Conservation (phyloP, 1,284 basidiomycete genomes). For the Irpex rosettiformis region DNA sequence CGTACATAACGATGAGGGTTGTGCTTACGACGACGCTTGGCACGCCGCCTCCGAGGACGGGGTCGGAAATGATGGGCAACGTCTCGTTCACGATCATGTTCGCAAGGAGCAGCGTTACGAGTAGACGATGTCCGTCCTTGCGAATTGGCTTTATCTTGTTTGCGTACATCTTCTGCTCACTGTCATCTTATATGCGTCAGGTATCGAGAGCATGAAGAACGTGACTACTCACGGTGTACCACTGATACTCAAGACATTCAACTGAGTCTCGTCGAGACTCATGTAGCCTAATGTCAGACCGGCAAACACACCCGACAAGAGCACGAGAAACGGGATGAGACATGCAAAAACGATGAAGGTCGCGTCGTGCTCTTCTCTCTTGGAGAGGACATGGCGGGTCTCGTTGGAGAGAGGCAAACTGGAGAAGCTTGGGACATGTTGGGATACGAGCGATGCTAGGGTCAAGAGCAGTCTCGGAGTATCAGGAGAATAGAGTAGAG, state of each 20-base stretch:
- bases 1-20: slow-evolving; percentile 82
- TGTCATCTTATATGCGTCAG: slow-evolving; percentile 24
- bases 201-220: slow-evolving; percentile 1
- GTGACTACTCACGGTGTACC: slow-evolving; percentile 64
- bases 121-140: slow-evolving; percentile 78
- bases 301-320: slow-evolving; percentile 65
- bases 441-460: slow-evolving; percentile 39
- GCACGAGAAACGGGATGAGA: slow-evolving; percentile 60
- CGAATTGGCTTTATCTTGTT: slow-evolving; percentile 86
- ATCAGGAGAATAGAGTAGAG: slow-evolving; percentile 20
- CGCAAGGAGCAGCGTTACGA: slow-evolving; percentile 79
- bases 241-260: slow-evolving; percentile 82
- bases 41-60: slow-evolving; percentile 82
- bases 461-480: slow-evolving; percentile 43
- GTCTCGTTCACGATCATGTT: slow-evolving; percentile 94
- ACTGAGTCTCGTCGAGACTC: slow-evolving; percentile 90
- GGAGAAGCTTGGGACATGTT: slow-evolving; percentile 40
- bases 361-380: slow-evolving; percentile 31
- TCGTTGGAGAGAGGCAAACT: slow-evolving; percentile 22
- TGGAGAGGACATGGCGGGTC: slow-evolving; percentile 24
- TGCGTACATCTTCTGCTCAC: slow-evolving; percentile 77
- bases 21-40: slow-evolving; percentile 83
- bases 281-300: slow-evolving; percentile 87
- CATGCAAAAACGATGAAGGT: slow-evolving; percentile 43
- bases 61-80: slow-evolving; percentile 87